Evolutionary conservation across 2,329 filamentous ascomycete genomes (phyloP), one percentile per base, ranked within the genome.

Genomic region (Diaporthe sp.): DNA sequence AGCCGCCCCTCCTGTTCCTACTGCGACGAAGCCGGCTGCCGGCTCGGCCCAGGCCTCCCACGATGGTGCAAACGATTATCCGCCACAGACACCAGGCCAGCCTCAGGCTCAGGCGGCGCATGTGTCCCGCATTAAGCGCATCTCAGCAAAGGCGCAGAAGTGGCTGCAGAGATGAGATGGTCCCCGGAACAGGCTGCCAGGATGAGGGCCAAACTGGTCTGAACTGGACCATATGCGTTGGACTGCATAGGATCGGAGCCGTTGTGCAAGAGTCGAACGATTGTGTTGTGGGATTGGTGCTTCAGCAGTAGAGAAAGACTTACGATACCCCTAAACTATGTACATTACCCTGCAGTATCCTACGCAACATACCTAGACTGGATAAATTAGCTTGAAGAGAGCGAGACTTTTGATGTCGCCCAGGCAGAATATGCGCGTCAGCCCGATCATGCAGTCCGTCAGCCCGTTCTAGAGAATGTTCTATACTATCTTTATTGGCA

Each of bases 91-190:
- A 17, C 42, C n/a, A 6, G 42, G 25, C 7, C 69, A 39, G n/a
- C 42, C 22, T 25, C 61, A 39, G 17, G 19, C 62, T n/a, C 34
- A 12, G 31, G 37, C 49, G 15, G 65, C 49, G 2, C 53, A 65
- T 37, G 69, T 62, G 49, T 76, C 73, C 1, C 73, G 73, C 6
- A 39, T 76, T 25, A 44, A 46, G 31, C 72, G 61, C 15, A 49
- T 75, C 31, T 75, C 75, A 31, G 61, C 49, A 25, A 76, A 73
- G 61, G 75, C 75, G 17, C 75, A 76, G 62, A 76, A 75, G 55
- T 75, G 69, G 73, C 49, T 76, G 22, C 61, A 70, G 6, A 55
- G n/a, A 42, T 55, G 46, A 69, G 13, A 15, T 22, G 34, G 44
- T 10, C 2, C 22, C 28, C 62, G 15, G 44, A 34, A 15, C 19